Percentiles rank a stretch among this genome's conserved stretches.
phyloP scores from a whole-genome alignment of 495 filamentous ascomycete genomes.

The Penicillium angulare region DNA sequence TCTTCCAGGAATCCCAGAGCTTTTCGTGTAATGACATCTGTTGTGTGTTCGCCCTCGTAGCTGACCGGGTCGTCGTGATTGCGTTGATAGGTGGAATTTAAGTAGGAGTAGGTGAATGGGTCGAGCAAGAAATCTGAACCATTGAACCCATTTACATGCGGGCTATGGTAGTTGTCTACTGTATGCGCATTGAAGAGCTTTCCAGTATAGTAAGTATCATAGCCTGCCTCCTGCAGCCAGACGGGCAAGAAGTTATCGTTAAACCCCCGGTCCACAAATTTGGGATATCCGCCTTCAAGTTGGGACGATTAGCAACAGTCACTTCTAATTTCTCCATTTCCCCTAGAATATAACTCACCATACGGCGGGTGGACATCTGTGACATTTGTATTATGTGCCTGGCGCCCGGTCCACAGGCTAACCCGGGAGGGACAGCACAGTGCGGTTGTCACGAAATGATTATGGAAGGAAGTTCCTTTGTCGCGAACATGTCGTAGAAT shows the following conservation, averaged over 20 bases:
- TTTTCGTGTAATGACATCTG: constrained; percentile 63
- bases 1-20: constrained; percentile 64
- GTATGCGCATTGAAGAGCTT: constrained; percentile 71
- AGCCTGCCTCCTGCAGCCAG: constrained; percentile 69
- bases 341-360: no score
- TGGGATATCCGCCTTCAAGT: constrained; percentile 62
- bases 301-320: background rate
- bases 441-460: constrained; percentile 62
- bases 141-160: constrained; percentile 56
- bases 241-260: constrained; percentile 66
- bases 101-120: constrained; percentile 69
- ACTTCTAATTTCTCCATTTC: no score
- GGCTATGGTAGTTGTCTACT: constrained; percentile 55
- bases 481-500: constrained; percentile 50
- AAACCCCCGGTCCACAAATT: constrained; percentile 63
- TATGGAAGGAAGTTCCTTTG: constrained; percentile 54
- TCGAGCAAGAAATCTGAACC: constrained; percentile 66
- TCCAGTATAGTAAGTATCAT: constrained; percentile 71
- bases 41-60: constrained; percentile 57
- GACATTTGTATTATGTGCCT: constrained; percentile 74
- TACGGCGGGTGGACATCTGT: constrained; percentile 65
- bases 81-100: constrained; percentile 64
- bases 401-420: constrained; percentile 62
- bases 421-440: constrained; percentile 66
- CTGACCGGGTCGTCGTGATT: constrained; percentile 58